Percentiles rank a stretch among this genome's conserved stretches.
Conservation (phyloP, 179 eudicot species). For the Silene noctiflora region DNA sequence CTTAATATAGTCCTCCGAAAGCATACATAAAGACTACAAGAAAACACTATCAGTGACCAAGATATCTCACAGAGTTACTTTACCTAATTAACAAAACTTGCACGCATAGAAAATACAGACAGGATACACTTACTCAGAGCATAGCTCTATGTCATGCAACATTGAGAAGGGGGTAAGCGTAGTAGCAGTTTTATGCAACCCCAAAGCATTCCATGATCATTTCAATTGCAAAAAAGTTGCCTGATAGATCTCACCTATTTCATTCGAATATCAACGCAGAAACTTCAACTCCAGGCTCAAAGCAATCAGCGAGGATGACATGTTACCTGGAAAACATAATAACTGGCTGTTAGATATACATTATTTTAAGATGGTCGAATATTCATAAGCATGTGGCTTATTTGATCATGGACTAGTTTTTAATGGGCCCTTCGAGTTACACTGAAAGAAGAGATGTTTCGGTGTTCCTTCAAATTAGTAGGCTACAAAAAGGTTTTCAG, state of each 20-base stretch:
- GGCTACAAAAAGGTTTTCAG: too few relatives aligned
- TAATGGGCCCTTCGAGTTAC: too few relatives aligned
- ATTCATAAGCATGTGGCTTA: neutral
- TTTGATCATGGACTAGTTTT: too few relatives aligned
- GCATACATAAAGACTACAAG: neutral
- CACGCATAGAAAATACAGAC: neutral
- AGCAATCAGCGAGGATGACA: neutral
- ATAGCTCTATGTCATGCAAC: neutral
- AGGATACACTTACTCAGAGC: neutral
- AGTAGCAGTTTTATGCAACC: constrained; percentile 1
- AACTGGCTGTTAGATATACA: neutral
- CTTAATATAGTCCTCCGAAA: neutral
- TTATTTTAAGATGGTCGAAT: neutral
- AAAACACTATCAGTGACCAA: neutral
- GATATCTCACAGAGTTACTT: neutral
- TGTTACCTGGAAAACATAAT: constrained; percentile 7
- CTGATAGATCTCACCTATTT: neutral
- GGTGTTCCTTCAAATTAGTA: too few relatives aligned
- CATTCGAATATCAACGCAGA: neutral
- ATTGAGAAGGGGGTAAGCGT: neutral
- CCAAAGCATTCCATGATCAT: neutral
- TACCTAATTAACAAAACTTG: constrained; percentile 9
- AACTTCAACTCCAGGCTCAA: neutral
- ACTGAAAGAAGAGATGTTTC: too few relatives aligned
- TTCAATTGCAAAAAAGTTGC: neutral